Percentiles rank a stretch among this genome's conserved stretches.
Evolutionary conservation across 768 basidiomycete species (phyloP).

Genomic region (Xerocomus potaroensis): DNA sequence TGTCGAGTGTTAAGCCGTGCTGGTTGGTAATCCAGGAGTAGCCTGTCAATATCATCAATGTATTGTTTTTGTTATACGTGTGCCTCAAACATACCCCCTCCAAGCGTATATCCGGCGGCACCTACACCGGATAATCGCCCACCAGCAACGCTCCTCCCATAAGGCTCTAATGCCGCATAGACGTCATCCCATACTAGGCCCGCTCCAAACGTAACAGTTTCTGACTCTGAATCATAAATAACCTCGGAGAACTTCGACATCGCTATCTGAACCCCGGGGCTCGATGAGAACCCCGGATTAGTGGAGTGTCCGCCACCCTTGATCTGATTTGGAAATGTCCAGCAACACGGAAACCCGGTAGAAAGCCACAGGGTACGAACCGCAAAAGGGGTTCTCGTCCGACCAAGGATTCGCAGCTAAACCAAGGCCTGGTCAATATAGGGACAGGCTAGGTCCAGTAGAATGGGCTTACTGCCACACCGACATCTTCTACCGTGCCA

Average conservation of each 20-base stretch:
- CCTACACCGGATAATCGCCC: slow-evolving; percentile 51
- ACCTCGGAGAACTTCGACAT: slow-evolving; percentile 45
- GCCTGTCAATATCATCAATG: not conserved
- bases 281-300: slow-evolving; percentile 56
- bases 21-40: slow-evolving; percentile 54
- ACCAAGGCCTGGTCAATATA: not conserved
- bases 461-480: slow-evolving; percentile 36
- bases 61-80: not conserved
- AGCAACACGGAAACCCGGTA: no score
- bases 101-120: slow-evolving; percentile 53
- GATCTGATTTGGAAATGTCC: slow-evolving; percentile 34
- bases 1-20: slow-evolving; percentile 54
- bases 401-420: slow-evolving; percentile 34
- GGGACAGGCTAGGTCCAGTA: no score
- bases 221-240: slow-evolving; percentile 33
- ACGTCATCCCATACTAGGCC: slow-evolving; percentile 63
- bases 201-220: slow-evolving; percentile 37
- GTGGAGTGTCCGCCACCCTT: slow-evolving; percentile 56
- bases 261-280: slow-evolving; percentile 50
- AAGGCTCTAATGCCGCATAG: slow-evolving; percentile 45
- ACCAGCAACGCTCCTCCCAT: slow-evolving; percentile 53
- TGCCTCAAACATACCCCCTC: slow-evolving; percentile 40
- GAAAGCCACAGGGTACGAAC: slow-evolving; percentile 5
- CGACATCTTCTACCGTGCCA: slow-evolving; percentile 47
- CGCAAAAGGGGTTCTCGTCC: slow-evolving; percentile 35